Evolutionary conservation across 1,284 basidiomycete species (phyloP).

Genomic region (Moniliophthora roreri): DNA sequence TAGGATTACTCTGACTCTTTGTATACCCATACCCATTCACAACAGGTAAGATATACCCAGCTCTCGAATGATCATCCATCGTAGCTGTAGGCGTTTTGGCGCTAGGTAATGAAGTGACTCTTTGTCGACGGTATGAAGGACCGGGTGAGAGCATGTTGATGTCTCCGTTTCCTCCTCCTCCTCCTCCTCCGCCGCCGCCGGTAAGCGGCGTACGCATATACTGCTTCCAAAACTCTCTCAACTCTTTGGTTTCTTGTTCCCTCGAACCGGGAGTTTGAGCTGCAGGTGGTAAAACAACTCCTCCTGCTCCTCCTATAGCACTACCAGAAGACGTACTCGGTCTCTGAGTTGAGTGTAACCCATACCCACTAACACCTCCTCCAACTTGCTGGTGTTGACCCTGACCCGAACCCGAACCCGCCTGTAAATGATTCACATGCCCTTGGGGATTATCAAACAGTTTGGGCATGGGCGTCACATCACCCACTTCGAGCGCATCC

Average conservation of each 20-base stretch:
- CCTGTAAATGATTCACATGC: not conserved
- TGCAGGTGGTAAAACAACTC: constrained; percentile 9
- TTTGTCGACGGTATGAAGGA: constrained; percentile 37
- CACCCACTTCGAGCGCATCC: constrained; percentile 11
- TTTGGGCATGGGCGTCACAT: not conserved
- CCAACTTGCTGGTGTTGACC: no score
- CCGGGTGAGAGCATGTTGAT: constrained; percentile 16
- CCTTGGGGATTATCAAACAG: constrained; percentile 14
- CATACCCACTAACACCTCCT: no score
- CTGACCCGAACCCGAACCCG: constrained; percentile 9
- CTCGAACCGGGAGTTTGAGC: constrained; percentile 24
- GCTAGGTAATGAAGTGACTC: constrained; percentile 66
- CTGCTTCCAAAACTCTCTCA: constrained; percentile 73
- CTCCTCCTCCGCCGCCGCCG: constrained; percentile 32
- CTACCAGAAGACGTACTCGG: no score
- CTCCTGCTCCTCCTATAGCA: constrained; percentile 14
- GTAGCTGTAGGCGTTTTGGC: constrained; percentile 58
- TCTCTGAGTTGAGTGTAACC: no score
- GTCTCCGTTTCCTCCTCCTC: constrained; percentile 20
- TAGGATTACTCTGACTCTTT: no score
- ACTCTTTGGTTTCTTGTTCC: constrained; percentile 52
- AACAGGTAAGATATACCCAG: not conserved
- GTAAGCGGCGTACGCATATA: constrained; percentile 72
- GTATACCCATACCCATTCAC: no score
- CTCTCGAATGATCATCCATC: no score